Base-by-base conservation (phyloP, 2,329 filamentous ascomycete genomes). In the Aspergillus felis region DNA sequence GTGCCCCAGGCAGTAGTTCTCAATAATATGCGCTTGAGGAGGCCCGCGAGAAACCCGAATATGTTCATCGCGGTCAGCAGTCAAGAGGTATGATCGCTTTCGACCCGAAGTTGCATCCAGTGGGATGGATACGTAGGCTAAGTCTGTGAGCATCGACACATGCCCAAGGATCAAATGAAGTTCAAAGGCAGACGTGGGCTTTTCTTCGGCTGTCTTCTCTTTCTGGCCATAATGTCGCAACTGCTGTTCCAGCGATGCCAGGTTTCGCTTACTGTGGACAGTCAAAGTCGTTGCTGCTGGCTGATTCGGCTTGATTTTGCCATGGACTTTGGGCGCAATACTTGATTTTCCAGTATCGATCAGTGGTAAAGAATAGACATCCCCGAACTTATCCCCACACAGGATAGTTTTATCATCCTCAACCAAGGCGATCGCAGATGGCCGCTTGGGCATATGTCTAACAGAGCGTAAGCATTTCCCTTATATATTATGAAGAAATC, bases 351-450 rank as follows among this genome's bases (percentile, higher is more conserved):
- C 66, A 28, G 67, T 69, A 6, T 72, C 74, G 48, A 91, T 72
- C 3, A 97, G 79, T 14, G 94, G 93, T 7, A 99, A 76, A 10
- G 90, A 84, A 76, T 96, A 97, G 59, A 97, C 93, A 72, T 99
- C 94, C 63, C 94, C 94, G 69, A 97, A 97, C 74, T 99, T 99
- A 79, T 99, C 94, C 53, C 87, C 93, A 60, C 85, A 87, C 57
- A 97, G 76, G 61, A 99, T 90, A 8, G 86, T 89, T 47, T 82
- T 80, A 60, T 85, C 82, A 69, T 92, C 87, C 42, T 84, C 78
- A 7, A 88, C 86, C 53, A 97, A 76, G 53, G 82, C 78, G 57
- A 97, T 79, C 38, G 89, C 86, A 70, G 88, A 93, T 12, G 92
- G 91, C 38, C 92, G 87, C 78, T 97, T 97, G 42, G 92, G 91